Percentiles rank a stretch among this genome's conserved stretches.
phyloP scores from a whole-genome alignment of 2,329 filamentous ascomycete species.

The Simplicillium aogashimaense region DNA sequence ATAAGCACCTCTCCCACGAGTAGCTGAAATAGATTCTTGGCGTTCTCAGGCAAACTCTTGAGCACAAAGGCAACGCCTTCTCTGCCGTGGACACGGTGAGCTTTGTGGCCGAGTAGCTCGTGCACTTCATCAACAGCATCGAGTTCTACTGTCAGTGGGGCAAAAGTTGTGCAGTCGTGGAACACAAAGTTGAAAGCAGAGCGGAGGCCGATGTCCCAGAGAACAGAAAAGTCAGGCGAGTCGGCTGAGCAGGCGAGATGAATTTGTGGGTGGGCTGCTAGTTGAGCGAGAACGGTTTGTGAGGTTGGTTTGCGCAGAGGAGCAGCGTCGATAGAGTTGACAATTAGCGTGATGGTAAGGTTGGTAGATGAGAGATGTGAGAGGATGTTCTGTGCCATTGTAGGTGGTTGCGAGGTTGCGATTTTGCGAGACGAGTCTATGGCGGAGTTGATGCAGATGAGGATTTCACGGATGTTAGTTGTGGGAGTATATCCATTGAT shows the following conservation, averaged over 20 bases:
- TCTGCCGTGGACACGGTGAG: slow-evolving; percentile 72
- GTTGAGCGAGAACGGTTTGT: slow-evolving; percentile 64
- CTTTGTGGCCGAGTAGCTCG: slow-evolving; percentile 71
- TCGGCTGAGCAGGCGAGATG: slow-evolving; percentile 73
- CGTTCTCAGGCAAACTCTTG: slow-evolving; percentile 84
- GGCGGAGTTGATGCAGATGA: slow-evolving; percentile 58
- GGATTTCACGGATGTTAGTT: slow-evolving; percentile 57
- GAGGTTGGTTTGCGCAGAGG: slow-evolving; percentile 61
- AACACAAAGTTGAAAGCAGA: slow-evolving; percentile 79
- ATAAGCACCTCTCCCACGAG: slow-evolving; percentile 77
- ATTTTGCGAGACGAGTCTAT: slow-evolving; percentile 40
- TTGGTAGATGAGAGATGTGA: slow-evolving; percentile 40
- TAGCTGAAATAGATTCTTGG: slow-evolving; percentile 75
- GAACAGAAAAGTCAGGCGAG: slow-evolving; percentile 73
- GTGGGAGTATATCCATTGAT: slow-evolving; percentile 75
- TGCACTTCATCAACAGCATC: slow-evolving; percentile 88
- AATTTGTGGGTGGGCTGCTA: slow-evolving; percentile 65
- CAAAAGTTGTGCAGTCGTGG: slow-evolving; percentile 90
- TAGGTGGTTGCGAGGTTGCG: slow-evolving; percentile 52
- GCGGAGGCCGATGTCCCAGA: slow-evolving; percentile 84
- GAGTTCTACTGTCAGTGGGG: slow-evolving; percentile 59
- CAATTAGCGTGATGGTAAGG: slow-evolving; percentile 52
- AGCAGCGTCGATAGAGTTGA: slow-evolving; percentile 80
- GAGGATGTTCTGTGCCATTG: slow-evolving; percentile 59
- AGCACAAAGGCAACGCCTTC: slow-evolving; percentile 90